Percentiles rank a stretch among this genome's conserved stretches.
These are phyloP conservation scores for Dioszegia aurantiaca DNA, from an alignment of 768 basidiomycete species.

Conservation along the genomic window DNA sequence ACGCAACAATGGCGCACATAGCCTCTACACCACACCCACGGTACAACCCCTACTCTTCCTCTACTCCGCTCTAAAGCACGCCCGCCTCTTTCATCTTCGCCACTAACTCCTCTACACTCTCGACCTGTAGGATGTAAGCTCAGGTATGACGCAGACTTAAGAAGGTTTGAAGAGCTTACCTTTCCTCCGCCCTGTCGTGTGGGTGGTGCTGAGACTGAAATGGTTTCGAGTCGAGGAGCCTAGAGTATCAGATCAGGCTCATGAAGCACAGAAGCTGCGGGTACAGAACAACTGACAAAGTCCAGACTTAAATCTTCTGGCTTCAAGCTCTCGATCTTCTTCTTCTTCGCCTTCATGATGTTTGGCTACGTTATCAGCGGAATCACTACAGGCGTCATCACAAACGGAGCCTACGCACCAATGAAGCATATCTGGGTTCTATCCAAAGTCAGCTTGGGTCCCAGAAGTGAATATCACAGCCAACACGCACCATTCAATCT, in stretches of 20 bases:
- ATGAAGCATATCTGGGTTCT: conserved; percentile 96
- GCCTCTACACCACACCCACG: not conserved
- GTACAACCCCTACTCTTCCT: not conserved
- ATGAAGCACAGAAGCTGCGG: not conserved
- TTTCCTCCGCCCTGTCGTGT: conserved; percentile 88
- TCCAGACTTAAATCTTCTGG: conserved; percentile 79
- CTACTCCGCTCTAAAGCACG: conserved; percentile 40
- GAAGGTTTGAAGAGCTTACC: conserved; percentile 60
- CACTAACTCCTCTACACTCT: conserved; percentile 81
- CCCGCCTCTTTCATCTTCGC: conserved; percentile 87
- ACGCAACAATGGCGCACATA: too few relatives aligned
- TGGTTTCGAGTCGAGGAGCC: conserved; percentile 73
- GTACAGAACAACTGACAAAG: conserved; percentile 53
- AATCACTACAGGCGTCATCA: not conserved
- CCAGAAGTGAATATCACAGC: too few relatives aligned
- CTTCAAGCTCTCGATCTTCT: conserved; percentile 79
- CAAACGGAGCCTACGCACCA: conserved; percentile 51
- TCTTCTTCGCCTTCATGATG: conserved; percentile 81
- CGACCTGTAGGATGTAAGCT: conserved; percentile 57
- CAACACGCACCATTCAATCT: conserved; percentile 67
- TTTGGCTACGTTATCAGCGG: conserved; percentile 41
- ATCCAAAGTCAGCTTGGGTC: conserved; percentile 19
- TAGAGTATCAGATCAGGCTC: conserved; percentile 16
- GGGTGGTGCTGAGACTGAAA: conserved; percentile 86
- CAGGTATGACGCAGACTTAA: too few relatives aligned